Percentiles rank a stretch among this genome's conserved stretches.
phyloP scores from a whole-genome alignment of 768 basidiomycete species.

The Mycena pura region DNA sequence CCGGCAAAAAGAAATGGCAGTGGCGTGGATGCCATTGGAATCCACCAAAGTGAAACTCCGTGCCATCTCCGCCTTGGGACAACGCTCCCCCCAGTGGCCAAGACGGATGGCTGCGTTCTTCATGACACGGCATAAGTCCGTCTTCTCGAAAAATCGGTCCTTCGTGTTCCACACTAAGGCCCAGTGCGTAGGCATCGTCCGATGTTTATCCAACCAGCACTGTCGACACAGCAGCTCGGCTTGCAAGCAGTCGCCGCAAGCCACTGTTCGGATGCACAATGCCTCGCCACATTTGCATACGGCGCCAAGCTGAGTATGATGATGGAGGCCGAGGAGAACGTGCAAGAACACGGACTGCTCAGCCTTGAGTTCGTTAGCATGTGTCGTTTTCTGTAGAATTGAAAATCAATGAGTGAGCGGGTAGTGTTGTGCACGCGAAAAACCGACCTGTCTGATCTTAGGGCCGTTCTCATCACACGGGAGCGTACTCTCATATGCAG shows the following conservation, averaged over 20 bases:
- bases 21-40: conserved; percentile 10
- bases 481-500: no score
- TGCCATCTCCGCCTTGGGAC: background rate
- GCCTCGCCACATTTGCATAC: background rate
- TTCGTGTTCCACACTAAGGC: background rate
- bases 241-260: no score
- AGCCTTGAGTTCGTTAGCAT: no score
- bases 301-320: background rate
- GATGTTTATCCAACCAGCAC: background rate
- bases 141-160: background rate
- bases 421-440: no score
- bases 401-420: no score
- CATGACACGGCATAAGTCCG: conserved; percentile 1
- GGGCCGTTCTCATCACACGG: no score
- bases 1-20: conserved; percentile 2
- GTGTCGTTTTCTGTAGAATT: no score
- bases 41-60: conserved; percentile 3
- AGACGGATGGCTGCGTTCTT: background rate
- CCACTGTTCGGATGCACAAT: background rate
- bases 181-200: no score
- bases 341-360: no score
- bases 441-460: no score
- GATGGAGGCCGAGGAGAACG: no score
- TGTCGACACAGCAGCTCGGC: background rate
- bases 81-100: background rate